Evolutionary conservation across 768 basidiomycete species (phyloP).

Genomic region (Mycena venus): DNA sequence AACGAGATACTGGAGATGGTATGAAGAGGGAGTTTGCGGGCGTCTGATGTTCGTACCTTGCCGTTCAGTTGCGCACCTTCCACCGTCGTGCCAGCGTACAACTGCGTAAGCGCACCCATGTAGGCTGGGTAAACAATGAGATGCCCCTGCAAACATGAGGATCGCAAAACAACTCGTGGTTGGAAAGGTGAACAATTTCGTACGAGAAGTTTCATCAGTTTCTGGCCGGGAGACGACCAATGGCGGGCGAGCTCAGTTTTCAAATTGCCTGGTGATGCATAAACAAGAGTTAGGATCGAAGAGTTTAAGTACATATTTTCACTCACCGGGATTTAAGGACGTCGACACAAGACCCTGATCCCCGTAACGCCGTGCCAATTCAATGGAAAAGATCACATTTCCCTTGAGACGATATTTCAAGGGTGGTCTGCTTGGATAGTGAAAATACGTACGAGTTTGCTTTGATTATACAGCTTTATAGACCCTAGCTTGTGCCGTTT

Average conservation of each 20-base stretch:
- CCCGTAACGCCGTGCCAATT: conserved; percentile 58
- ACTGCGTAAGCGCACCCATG: conserved; percentile 60
- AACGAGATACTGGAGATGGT: conserved; percentile 48
- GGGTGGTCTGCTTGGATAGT: background rate
- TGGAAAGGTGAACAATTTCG: background rate
- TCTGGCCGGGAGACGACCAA: background rate
- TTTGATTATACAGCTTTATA: conserved; percentile 33
- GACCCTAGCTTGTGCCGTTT: conserved; percentile 29
- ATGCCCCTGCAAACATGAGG: background rate
- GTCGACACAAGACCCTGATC: conserved; percentile 54
- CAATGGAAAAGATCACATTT: conserved; percentile 57
- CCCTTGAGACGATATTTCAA: conserved; percentile 45
- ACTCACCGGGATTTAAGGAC: conserved; percentile 56
- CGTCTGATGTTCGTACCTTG: conserved; percentile 47
- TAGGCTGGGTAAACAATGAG: conserved; percentile 45
- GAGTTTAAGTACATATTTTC: no score
- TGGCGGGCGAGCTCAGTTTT: conserved; percentile 28
- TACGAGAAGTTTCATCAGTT: background rate
- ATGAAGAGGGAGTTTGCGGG: background rate
- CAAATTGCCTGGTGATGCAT: background rate
- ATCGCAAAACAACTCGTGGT: background rate
- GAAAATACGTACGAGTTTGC: conserved; percentile 33
- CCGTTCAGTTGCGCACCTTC: conserved; percentile 58
- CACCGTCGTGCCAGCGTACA: conserved; percentile 62
- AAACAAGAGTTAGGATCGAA: no score